These are phyloP conservation scores for Colletotrichum plurivorum DNA, from an alignment of 2,329 filamentous ascomycete species.

Conservation along the genomic window DNA sequence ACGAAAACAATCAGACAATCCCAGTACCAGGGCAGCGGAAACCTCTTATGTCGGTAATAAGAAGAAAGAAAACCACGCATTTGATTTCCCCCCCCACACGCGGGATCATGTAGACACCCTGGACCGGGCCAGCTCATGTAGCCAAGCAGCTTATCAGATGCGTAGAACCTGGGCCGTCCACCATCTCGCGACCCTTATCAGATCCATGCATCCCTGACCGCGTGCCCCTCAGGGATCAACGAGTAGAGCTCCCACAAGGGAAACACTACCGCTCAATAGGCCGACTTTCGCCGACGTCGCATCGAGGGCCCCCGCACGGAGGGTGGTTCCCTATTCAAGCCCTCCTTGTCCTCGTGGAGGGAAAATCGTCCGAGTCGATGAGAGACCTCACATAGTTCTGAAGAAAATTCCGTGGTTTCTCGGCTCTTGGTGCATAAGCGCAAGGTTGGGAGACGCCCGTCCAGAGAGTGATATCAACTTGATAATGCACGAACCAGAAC, in stretches of 20 bases:
- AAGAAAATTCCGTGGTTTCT: neutral
- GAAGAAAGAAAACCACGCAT: constrained; percentile 17
- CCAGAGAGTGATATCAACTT: constrained; percentile 5
- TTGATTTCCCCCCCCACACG: neutral
- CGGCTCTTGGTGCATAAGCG: constrained; percentile 3
- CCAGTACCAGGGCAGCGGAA: constrained; percentile 7
- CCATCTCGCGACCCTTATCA: constrained; percentile 29
- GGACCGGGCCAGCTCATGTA: neutral
- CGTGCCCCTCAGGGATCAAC: constrained; percentile 12
- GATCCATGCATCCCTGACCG: constrained; percentile 31
- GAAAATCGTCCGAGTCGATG: neutral
- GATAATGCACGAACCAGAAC: neutral
- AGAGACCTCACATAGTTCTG: neutral
- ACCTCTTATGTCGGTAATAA: constrained; percentile 26
- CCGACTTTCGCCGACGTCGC: constrained; percentile 29
- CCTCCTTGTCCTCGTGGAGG: neutral
- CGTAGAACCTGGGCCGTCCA: constrained; percentile 9
- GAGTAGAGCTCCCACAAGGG: constrained; percentile 2
- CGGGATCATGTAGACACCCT: neutral
- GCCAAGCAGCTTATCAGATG: constrained; percentile 38
- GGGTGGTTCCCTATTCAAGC: neutral
- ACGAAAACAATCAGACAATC: neutral
- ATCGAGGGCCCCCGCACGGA: constrained; percentile 29
- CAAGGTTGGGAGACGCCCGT: neutral
- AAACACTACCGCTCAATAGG: neutral